Evolutionary conservation across 305 asterid species (phyloP).

Genomic region (Nicotiana rustica): DNA sequence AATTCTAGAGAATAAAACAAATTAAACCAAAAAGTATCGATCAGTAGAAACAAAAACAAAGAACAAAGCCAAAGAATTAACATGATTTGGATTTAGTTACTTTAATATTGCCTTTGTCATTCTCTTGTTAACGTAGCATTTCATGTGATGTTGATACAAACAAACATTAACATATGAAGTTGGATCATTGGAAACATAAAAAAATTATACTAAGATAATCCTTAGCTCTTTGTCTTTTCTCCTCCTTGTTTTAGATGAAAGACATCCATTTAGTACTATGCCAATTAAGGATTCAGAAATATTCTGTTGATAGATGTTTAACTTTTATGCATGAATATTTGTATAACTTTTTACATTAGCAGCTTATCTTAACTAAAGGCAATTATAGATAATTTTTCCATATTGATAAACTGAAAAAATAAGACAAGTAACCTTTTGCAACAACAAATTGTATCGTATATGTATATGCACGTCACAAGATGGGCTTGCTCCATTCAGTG

Average conservation of each 20-base stretch:
- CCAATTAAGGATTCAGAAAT: background rate
- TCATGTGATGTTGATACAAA: slow-evolving; percentile 8
- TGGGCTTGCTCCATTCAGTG: too few relatives aligned
- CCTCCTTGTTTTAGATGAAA: background rate
- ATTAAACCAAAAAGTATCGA: background rate
- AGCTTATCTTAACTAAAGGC: too few relatives aligned
- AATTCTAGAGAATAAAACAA: slow-evolving; percentile 55
- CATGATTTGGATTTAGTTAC: background rate
- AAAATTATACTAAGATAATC: background rate
- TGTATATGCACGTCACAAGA: too few relatives aligned
- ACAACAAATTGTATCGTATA: too few relatives aligned
- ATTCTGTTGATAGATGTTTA: background rate
- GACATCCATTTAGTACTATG: background rate
- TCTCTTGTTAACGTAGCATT: slow-evolving; percentile 17
- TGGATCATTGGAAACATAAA: slow-evolving; percentile 7
- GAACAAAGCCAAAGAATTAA: background rate
- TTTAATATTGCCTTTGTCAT: background rate
- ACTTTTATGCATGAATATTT: background rate
- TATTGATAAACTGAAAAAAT: too few relatives aligned
- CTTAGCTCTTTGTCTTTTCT: background rate
- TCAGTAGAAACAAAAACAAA: background rate
- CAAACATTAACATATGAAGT: background rate
- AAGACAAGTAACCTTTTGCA: too few relatives aligned
- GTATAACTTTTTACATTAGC: background rate
- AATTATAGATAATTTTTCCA: too few relatives aligned